phyloP scores from a whole-genome alignment of 176 grass and related monocot genomes.

The Luzula sylvatica region DNA sequence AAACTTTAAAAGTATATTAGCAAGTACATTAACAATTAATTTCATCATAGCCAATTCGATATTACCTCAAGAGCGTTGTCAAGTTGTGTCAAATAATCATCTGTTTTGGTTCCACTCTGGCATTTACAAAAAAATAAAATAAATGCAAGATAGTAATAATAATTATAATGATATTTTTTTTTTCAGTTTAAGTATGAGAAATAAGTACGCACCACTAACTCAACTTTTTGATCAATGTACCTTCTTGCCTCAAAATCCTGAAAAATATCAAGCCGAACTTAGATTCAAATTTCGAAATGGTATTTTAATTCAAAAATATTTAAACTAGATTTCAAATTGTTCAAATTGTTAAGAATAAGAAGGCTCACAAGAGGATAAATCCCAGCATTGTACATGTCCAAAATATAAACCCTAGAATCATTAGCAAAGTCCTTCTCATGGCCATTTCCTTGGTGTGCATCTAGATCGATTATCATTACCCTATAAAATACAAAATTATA shows the following conservation, averaged over 20 bases:
- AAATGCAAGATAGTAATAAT: not conserved
- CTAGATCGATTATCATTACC: slow-evolving; percentile 95
- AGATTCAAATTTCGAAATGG: too few species aligned
- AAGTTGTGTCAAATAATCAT: slow-evolving; percentile 78
- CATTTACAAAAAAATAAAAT: not conserved
- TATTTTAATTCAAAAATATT: too few species aligned
- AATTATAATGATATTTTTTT: not conserved
- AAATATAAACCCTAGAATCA: slow-evolving; percentile 36
- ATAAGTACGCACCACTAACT: slow-evolving; percentile 48
- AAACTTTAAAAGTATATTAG: too few species aligned
- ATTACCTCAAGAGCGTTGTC: slow-evolving; percentile 74
- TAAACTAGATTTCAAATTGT: too few species aligned
- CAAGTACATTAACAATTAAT: not conserved
- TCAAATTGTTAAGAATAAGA: not conserved
- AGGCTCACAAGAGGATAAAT: too few species aligned
- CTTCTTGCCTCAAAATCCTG: slow-evolving; percentile 56
- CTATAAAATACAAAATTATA: slow-evolving; percentile 20
- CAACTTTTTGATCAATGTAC: slow-evolving; percentile 85
- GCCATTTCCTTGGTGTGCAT: slow-evolving; percentile 99
- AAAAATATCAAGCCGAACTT: slow-evolving; percentile 23
- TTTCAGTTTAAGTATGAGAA: not conserved
- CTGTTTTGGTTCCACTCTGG: slow-evolving; percentile 74
- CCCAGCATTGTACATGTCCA: too few species aligned
- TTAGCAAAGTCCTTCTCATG: slow-evolving; percentile 84
- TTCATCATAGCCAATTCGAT: not conserved